A percentile compares a stretch with the other conserved stretches of the same genome.
These are phyloP conservation scores for Termitomyces sp. DNA, from an alignment of 768 basidiomycete species.

Conservation along the genomic window DNA sequence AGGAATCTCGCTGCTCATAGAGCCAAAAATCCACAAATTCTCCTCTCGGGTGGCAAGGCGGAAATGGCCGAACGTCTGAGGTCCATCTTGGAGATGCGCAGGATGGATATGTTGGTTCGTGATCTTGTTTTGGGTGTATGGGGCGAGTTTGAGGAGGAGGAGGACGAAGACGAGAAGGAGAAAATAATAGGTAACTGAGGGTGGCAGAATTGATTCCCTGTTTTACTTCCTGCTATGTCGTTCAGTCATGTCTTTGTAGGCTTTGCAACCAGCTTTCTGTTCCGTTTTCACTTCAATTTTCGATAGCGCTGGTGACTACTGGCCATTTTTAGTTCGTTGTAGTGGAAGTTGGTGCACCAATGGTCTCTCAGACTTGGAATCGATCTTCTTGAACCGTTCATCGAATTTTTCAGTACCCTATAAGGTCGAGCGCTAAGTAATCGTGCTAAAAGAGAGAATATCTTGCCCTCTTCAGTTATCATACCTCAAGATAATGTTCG, in stretches of 20 bases:
- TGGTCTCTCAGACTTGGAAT: too few species aligned
- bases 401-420: too few species aligned
- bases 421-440: too few species aligned
- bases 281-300: not conserved
- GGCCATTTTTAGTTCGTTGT: too few species aligned
- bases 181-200: not conserved
- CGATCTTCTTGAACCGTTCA: too few species aligned
- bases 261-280: not conserved
- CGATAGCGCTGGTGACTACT: too few species aligned
- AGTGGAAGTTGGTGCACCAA: too few species aligned
- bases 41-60: not conserved
- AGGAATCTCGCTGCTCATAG: conserved; percentile 58
- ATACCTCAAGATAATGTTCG: too few species aligned
- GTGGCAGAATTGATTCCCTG: not conserved
- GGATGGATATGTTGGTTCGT: conserved; percentile 46
- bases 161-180: not conserved
- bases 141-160: not conserved
- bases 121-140: conserved; percentile 26
- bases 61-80: conserved; percentile 47
- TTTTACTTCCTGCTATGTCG: not conserved
- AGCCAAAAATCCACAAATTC: conserved; percentile 27
- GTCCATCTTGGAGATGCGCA: conserved; percentile 39
- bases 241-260: not conserved
- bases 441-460: too few species aligned
- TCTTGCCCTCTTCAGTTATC: too few species aligned